Evolutionary conservation across 805 yeast genomes (phyloP).

Genomic region (Yamadazyma ubonensis): DNA sequence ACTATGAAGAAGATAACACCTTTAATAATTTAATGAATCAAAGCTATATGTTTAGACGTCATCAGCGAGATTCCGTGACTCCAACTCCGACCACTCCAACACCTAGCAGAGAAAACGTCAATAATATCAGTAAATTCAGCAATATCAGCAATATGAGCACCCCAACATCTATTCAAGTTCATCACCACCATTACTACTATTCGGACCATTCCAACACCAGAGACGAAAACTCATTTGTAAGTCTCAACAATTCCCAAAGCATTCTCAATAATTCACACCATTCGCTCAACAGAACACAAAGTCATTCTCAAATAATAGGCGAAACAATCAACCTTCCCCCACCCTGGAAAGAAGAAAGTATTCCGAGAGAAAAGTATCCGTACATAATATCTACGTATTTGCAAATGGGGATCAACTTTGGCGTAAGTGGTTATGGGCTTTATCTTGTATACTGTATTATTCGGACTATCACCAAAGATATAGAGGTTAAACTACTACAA

Average conservation of each 20-base stretch:
- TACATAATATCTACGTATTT: slow-evolving; percentile 61
- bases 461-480: slow-evolving; percentile 53
- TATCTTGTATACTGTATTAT: slow-evolving; percentile 45
- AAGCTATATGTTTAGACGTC: slow-evolving; percentile 18
- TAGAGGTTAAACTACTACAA: slow-evolving; percentile 48
- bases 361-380: slow-evolving; percentile 52
- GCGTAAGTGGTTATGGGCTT: slow-evolving; percentile 45
- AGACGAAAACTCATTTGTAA: slow-evolving; percentile 7
- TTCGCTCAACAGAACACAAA: neutral
- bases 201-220: slow-evolving; percentile 4
- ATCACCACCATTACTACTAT: slow-evolving; percentile 48
- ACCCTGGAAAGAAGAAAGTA: slow-evolving; percentile 56
- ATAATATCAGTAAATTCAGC: neutral
- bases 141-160: slow-evolving; percentile 6
- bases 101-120: neutral
- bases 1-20: slow-evolving; percentile 16
- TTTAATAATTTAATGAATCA: slow-evolving; percentile 14
- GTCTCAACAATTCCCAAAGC: slow-evolving; percentile 5
- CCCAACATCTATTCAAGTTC: slow-evolving; percentile 25
- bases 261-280: slow-evolving; percentile 1
- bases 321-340: slow-evolving; percentile 41
- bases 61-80: slow-evolving; percentile 7
- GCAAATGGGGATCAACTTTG: slow-evolving; percentile 52
- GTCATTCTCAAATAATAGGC: neutral
- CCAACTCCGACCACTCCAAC: slow-evolving; percentile 1